Conservation (phyloP, 148 eudicot genomes). For the Chenopodium album region DNA sequence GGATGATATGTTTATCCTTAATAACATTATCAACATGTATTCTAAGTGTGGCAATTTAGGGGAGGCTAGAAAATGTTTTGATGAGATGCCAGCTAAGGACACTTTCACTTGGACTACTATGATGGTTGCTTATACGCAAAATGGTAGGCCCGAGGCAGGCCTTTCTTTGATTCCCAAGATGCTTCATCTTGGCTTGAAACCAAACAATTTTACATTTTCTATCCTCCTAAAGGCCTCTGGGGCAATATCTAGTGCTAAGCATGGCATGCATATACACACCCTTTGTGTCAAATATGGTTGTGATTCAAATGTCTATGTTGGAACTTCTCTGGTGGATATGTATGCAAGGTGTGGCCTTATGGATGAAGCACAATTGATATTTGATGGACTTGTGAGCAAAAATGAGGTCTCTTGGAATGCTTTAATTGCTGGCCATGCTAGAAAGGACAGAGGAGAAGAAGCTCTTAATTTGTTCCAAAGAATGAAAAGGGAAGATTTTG, state of each 20-base stretch:
- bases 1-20: slow-evolving; percentile 34
- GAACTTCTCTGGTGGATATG: slow-evolving; percentile 57
- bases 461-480: slow-evolving; percentile 47
- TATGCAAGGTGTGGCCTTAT: slow-evolving; percentile 49
- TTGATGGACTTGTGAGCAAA: slow-evolving; percentile 41
- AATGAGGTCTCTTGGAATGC: slow-evolving; percentile 72
- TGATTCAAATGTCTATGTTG: slow-evolving; percentile 49
- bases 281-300: slow-evolving; percentile 50
- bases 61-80: slow-evolving; percentile 45
- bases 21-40: slow-evolving; percentile 49
- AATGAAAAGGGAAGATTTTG: slow-evolving; percentile 49
- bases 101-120: slow-evolving; percentile 55
- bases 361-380: slow-evolving; percentile 45
- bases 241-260: slow-evolving; percentile 24
- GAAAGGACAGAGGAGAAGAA: slow-evolving; percentile 50
- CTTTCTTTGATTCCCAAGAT: slow-evolving; percentile 41
- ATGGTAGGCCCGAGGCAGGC: slow-evolving; percentile 40
- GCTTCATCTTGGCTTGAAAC: slow-evolving; percentile 43
- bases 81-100: slow-evolving; percentile 50
- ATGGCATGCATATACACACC: slow-evolving; percentile 55
- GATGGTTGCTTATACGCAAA: slow-evolving; percentile 51
- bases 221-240: slow-evolving; percentile 55
- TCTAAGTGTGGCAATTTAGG: slow-evolving; percentile 48
- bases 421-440: slow-evolving; percentile 56
- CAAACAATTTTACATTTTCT: slow-evolving; percentile 56